Percentiles rank a stretch among this genome's conserved stretches.
These are phyloP conservation scores for Entelexis sorbosivorans DNA, from an alignment of 1,139 yeast genomes.

Conservation along the genomic window DNA sequence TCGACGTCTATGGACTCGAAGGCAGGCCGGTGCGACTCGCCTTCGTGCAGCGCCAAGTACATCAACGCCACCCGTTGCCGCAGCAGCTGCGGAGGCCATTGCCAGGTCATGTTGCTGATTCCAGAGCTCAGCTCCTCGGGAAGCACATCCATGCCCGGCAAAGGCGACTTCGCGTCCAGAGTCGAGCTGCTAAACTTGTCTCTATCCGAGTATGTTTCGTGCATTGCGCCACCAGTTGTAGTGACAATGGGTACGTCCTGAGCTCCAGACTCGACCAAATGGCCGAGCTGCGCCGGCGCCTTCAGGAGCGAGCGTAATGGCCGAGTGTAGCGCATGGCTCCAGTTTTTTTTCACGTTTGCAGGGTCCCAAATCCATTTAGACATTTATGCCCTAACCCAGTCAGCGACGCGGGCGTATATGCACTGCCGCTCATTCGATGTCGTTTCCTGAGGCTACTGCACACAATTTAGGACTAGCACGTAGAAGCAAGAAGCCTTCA, in stretches of 20 bases:
- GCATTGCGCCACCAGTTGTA: not conserved
- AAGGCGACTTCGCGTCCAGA: slow-evolving; percentile 22
- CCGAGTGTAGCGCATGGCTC: slow-evolving; percentile 4
- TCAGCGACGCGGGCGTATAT: not conserved
- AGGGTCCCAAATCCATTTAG: not conserved
- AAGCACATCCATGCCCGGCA: slow-evolving; percentile 23
- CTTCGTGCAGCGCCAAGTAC: slow-evolving; percentile 17
- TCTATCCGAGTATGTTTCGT: not conserved
- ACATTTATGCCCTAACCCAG: not conserved
- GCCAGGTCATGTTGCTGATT: slow-evolving; percentile 17
- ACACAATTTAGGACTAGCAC: too few relatives aligned
- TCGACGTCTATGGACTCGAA: slow-evolving; percentile 54
- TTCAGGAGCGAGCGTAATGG: slow-evolving; percentile 6
- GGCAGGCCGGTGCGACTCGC: slow-evolving; percentile 28
- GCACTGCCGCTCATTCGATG: not conserved
- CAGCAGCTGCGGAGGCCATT: slow-evolving; percentile 21
- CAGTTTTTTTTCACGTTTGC: not conserved
- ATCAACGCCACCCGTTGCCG: slow-evolving; percentile 22
- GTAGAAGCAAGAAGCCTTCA: too few relatives aligned
- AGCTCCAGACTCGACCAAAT: slow-evolving; percentile 8
- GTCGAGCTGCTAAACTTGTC: slow-evolving; percentile 23
- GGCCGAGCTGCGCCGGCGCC: slow-evolving; percentile 13
- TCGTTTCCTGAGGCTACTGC: too few relatives aligned
- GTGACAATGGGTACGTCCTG: slow-evolving; percentile 9
- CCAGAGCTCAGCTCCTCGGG: slow-evolving; percentile 14